Evolutionary conservation across 441 rosid genomes (phyloP).

Genomic region (Dalechampia spathulata): DNA sequence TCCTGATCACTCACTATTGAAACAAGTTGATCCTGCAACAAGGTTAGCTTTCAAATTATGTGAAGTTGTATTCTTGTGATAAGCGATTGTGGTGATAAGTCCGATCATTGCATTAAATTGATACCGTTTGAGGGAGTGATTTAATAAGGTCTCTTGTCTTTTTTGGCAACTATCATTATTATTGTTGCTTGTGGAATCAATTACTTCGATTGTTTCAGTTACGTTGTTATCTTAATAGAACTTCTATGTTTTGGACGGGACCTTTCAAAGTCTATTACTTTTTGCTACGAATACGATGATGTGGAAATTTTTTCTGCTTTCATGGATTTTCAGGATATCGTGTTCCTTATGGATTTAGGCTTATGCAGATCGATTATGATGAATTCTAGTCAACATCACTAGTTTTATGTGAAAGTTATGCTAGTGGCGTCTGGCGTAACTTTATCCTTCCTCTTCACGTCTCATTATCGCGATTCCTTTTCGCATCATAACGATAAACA

Average conservation of each 20-base stretch:
- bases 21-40: slow-evolving; percentile 90
- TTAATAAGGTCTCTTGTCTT: background rate
- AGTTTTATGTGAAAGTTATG: background rate
- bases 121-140: background rate
- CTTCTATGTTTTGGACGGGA: background rate
- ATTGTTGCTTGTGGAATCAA: background rate
- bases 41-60: slow-evolving; percentile 34
- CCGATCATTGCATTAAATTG: background rate
- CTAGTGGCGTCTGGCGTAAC: background rate
- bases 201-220: background rate
- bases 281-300: background rate
- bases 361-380: no score
- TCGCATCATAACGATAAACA: background rate
- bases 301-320: background rate
- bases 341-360: no score
- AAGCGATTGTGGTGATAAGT: background rate
- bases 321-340: no score
- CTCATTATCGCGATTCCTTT: background rate
- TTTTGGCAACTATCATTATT: background rate
- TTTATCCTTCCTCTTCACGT: background rate
- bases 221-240: background rate
- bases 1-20: slow-evolving; percentile 51
- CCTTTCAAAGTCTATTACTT: background rate
- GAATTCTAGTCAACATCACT: background rate
- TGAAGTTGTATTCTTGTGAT: background rate